Conservation (phyloP, 805 yeast species). For the Lipomyces chichibuensis region DNA sequence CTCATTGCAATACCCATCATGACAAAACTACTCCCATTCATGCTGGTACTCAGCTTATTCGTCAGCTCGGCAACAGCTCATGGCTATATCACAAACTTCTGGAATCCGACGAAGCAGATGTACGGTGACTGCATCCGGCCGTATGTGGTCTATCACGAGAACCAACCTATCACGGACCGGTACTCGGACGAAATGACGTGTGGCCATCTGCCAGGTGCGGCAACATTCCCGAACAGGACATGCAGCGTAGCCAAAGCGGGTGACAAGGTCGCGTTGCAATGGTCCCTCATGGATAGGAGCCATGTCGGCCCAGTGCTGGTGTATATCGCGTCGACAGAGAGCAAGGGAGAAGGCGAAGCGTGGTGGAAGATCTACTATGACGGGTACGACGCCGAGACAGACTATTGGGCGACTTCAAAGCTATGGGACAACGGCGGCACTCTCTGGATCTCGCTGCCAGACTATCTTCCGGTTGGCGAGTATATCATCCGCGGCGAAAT, state of each 20-base stretch:
- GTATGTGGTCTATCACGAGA: not conserved
- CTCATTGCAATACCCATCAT: not conserved
- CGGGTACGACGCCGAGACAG: slow-evolving; percentile 4
- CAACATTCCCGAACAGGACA: not conserved
- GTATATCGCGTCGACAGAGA: slow-evolving; percentile 9
- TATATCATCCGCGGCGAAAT: slow-evolving; percentile 12
- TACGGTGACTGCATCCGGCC: slow-evolving; percentile 15
- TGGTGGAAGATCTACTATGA: slow-evolving; percentile 19
- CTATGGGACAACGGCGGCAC: slow-evolving; percentile 10
- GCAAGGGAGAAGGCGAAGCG: slow-evolving; percentile 9
- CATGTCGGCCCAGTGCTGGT: slow-evolving; percentile 10
- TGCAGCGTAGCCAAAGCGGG: slow-evolving; percentile 10
- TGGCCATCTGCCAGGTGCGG: slow-evolving; percentile 12
- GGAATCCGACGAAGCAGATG: slow-evolving; percentile 4
- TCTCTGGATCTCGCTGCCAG: slow-evolving; percentile 8
- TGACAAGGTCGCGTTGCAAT: slow-evolving; percentile 1
- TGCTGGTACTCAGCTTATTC: not conserved
- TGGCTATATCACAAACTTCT: slow-evolving; percentile 11
- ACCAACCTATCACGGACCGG: slow-evolving; percentile 8
- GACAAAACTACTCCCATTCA: not conserved
- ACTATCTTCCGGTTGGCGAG: slow-evolving; percentile 12
- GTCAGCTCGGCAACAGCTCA: not conserved
- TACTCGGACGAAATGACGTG: slow-evolving; percentile 14
- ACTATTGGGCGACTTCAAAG: slow-evolving; percentile 14
- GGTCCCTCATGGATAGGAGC: slow-evolving; percentile 12